These are phyloP conservation scores for Ceratocystis colombiana DNA, from an alignment of 2,329 filamentous ascomycete species.

Conservation along the genomic window DNA sequence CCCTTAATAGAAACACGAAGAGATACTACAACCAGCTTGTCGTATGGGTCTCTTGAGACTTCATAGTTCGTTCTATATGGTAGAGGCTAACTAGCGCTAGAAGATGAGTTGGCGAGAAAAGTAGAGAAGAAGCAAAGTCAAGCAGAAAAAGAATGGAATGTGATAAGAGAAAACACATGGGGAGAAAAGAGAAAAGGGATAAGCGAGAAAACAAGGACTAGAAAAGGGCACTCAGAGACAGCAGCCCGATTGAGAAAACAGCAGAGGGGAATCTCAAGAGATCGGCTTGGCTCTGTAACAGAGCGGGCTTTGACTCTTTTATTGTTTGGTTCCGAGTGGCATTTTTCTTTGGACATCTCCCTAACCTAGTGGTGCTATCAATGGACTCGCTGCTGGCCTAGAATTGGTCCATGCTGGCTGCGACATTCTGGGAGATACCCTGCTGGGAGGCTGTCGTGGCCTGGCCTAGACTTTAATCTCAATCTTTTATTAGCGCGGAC, in stretches of 20 bases:
- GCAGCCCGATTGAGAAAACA: neutral
- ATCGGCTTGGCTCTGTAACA: neutral
- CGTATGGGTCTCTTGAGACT: neutral
- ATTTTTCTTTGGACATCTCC: neutral
- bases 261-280: neutral
- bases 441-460: neutral
- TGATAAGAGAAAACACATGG: neutral
- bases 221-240: neutral
- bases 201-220: neutral
- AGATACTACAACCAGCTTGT: too few relatives aligned
- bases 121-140: neutral
- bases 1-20: neutral
- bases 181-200: neutral
- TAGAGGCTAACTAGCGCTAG: neutral
- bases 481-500: neutral
- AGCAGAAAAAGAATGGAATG: neutral
- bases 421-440: neutral
- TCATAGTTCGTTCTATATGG: neutral
- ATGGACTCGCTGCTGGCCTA: neutral
- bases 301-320: neutral
- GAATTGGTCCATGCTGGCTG: neutral
- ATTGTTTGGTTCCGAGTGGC: neutral
- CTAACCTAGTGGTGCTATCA: neutral
- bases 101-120: neutral
- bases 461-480: neutral